Percentiles rank a stretch among this genome's conserved stretches.
phyloP scores from a whole-genome alignment of 108 stramenopile genomes.

The Skeletonema potamos region DNA sequence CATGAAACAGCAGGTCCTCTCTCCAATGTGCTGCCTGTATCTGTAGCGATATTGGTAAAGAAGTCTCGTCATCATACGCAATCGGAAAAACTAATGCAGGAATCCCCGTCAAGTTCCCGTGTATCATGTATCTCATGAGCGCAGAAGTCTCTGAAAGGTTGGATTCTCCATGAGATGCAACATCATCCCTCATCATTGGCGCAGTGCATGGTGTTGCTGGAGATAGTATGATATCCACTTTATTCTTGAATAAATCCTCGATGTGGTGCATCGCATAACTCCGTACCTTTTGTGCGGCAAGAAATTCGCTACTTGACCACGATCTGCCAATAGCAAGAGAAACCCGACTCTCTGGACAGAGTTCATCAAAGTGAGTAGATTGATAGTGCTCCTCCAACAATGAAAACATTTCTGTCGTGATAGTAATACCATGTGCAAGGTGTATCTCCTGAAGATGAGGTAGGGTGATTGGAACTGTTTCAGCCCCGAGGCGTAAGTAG shows the following conservation, averaged over 20 bases:
- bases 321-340: constrained; percentile 45
- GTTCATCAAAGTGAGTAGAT: constrained; percentile 12
- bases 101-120: constrained; percentile 25
- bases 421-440: constrained; percentile 54
- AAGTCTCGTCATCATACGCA: constrained; percentile 7
- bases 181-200: constrained; percentile 4
- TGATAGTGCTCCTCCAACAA: not conserved
- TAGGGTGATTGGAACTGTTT: constrained; percentile 51
- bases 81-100: constrained; percentile 22
- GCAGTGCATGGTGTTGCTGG: constrained; percentile 32
- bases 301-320: constrained; percentile 40
- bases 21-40: constrained; percentile 25
- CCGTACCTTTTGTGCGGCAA: constrained; percentile 53
- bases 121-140: constrained; percentile 18
- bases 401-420: constrained; percentile 50
- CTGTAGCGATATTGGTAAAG: constrained; percentile 25
- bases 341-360: constrained; percentile 52
- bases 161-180: constrained; percentile 19
- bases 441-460: constrained; percentile 52
- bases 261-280: constrained; percentile 40
- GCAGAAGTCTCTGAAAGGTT: constrained; percentile 17
- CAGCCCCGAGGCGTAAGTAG: constrained; percentile 34
- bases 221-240: constrained; percentile 45
- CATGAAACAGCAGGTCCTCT: constrained; percentile 16
- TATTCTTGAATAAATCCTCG: constrained; percentile 22